Conservation (phyloP, 2,329 filamentous ascomycete genomes). For the Colletotrichum abscissum region DNA sequence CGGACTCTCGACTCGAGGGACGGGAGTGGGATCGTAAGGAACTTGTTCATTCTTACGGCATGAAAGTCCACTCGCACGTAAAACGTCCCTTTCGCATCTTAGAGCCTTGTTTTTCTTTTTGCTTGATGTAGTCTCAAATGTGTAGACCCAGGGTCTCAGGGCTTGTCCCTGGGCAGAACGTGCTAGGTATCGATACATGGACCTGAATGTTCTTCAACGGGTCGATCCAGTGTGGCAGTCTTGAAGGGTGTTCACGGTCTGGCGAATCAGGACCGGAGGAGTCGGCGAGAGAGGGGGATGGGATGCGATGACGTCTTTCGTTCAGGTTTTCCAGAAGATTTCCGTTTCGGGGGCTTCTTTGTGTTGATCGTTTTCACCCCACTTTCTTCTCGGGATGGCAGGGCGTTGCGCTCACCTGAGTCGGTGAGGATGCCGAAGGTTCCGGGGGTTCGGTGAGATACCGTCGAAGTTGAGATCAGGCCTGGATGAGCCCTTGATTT, state of each 20-base stretch:
- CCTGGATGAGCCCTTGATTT: not conserved
- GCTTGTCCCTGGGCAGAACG: not conserved
- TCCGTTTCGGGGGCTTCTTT: conserved; percentile 1
- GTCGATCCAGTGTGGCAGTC: not conserved
- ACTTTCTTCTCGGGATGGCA: not conserved
- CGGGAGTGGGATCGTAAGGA: not conserved
- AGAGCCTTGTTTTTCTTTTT: not conserved
- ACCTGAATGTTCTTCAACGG: not conserved
- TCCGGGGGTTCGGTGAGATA: not conserved
- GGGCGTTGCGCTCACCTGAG: not conserved
- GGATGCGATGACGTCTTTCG: not conserved
- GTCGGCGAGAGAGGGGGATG: not conserved
- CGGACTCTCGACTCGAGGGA: not conserved
- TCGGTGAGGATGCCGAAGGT: not conserved
- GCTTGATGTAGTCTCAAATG: too few relatives aligned
- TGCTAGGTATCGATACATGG: not conserved
- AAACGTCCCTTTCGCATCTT: not conserved
- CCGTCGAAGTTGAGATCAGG: too few relatives aligned
- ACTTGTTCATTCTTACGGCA: not conserved
- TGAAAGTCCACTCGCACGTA: not conserved
- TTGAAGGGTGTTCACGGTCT: not conserved
- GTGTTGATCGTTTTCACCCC: not conserved
- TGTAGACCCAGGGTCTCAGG: not conserved
- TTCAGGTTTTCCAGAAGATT: conserved; percentile 1
- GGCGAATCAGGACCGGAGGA: not conserved